Conservation (phyloP, 164 flowering plant species). For the Protea cynaroides region DNA sequence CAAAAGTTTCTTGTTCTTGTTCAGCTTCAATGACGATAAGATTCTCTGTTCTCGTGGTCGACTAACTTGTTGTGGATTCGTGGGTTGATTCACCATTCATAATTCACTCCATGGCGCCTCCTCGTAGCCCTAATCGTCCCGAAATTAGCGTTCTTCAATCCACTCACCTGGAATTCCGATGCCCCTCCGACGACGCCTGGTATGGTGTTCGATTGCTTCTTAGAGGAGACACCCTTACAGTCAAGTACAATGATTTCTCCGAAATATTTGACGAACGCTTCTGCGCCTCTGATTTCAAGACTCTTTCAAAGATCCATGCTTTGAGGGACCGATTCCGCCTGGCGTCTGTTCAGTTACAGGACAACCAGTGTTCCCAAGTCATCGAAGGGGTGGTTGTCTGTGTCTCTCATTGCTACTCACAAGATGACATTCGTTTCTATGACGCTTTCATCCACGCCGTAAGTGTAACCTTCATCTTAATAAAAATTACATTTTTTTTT, state of each 20-base stretch:
- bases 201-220: slow-evolving; percentile 24
- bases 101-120: neutral
- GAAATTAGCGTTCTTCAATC: neutral
- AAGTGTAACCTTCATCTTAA: neutral
- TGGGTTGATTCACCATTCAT: neutral
- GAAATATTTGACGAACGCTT: slow-evolving; percentile 13
- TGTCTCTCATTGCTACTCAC: slow-evolving; percentile 15
- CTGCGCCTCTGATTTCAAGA: slow-evolving; percentile 18
- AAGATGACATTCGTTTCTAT: slow-evolving; percentile 33
- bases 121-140: neutral
- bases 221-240: slow-evolving; percentile 16
- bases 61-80: no score
- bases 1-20: no score
- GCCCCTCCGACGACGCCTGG: slow-evolving; percentile 42
- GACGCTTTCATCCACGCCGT: slow-evolving; percentile 47
- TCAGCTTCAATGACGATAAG: no score
- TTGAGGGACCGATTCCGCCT: slow-evolving; percentile 36
- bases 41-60: no score
- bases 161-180: slow-evolving; percentile 28
- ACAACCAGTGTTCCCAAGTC: slow-evolving; percentile 30
- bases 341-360: slow-evolving; percentile 43
- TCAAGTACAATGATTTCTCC: slow-evolving; percentile 22
- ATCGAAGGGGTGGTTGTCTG: slow-evolving; percentile 29
- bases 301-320: slow-evolving; percentile 14
- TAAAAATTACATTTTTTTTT: neutral